A percentile compares a stretch with the other conserved stretches of the same genome.
phyloP scores from a whole-genome alignment of 345 rosid genomes.

The Hibiscus mutabilis region DNA sequence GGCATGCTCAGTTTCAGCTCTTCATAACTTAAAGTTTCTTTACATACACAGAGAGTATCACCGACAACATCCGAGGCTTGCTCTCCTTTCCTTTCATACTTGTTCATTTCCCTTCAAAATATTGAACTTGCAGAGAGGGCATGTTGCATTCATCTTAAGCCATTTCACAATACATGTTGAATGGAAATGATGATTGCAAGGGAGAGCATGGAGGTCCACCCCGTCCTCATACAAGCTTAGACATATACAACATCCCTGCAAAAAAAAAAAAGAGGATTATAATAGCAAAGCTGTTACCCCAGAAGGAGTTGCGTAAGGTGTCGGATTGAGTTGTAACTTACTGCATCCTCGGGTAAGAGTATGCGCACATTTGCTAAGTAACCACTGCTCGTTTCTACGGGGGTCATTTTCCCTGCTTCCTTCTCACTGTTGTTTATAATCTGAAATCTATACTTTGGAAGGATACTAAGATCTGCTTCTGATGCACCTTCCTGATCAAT shows the following conservation, averaged over 20 bases:
- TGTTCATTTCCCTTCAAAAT: constrained; percentile 84
- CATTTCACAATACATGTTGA: constrained; percentile 80
- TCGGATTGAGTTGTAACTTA: constrained; percentile 28
- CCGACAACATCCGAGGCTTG: background rate
- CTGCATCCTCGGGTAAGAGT: constrained; percentile 85
- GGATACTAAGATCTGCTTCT: constrained; percentile 85
- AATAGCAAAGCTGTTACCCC: background rate
- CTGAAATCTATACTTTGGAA: constrained; percentile 80
- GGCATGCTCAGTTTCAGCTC: background rate
- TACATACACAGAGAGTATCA: constrained; percentile 10
- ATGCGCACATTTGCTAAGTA: constrained; percentile 57
- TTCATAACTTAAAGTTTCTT: constrained; percentile 12
- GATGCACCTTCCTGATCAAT: constrained; percentile 85
- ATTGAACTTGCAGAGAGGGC: constrained; percentile 93
- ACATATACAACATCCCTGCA: constrained; percentile 94
- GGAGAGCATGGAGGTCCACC: constrained; percentile 71
- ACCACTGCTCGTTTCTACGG: constrained; percentile 46
- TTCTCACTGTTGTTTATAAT: constrained; percentile 36
- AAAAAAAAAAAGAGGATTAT: background rate
- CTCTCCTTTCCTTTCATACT: constrained; percentile 24
- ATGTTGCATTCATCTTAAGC: constrained; percentile 99
- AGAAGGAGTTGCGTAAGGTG: background rate
- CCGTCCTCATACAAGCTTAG: constrained; percentile 80
- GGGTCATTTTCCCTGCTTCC: constrained; percentile 86
- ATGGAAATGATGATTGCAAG: constrained; percentile 96